Evolutionary conservation across 2,329 filamentous ascomycete species (phyloP).

Genomic region (Botrytis byssoidea): DNA sequence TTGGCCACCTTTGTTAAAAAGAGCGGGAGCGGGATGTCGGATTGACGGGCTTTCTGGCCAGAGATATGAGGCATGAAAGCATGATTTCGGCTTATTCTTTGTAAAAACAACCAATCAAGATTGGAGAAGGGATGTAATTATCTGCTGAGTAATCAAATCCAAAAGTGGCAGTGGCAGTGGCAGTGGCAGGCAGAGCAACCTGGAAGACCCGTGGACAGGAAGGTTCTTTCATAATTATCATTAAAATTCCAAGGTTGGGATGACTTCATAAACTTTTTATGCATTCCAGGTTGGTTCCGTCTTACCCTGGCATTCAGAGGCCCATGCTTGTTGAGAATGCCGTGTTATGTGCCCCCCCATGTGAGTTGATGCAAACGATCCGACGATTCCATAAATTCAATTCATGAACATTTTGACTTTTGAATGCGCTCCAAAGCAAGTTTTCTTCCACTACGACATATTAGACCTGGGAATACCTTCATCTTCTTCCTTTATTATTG

Average conservation of each 20-base stretch:
- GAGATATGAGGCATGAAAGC: not conserved
- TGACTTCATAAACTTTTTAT: slow-evolving; percentile 1
- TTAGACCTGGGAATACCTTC: slow-evolving; percentile 9
- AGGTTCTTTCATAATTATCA: not conserved
- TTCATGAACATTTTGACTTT: not conserved
- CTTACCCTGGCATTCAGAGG: not conserved
- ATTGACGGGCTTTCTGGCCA: not conserved
- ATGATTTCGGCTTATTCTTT: not conserved
- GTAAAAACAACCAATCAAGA: not conserved
- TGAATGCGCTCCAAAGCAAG: slow-evolving; percentile 11
- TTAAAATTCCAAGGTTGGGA: not conserved
- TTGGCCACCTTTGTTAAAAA: not conserved
- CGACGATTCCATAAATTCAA: slow-evolving; percentile 14
- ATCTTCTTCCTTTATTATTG: not conserved
- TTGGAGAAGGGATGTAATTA: not conserved
- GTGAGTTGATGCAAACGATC: slow-evolving; percentile 20
- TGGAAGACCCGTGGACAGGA: not conserved
- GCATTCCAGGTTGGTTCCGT: not conserved
- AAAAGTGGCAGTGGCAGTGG: not conserved
- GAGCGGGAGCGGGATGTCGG: not conserved
- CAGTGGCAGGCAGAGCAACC: not conserved
- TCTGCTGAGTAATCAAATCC: not conserved
- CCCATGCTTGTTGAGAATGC: not conserved
- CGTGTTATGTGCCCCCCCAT: not conserved
- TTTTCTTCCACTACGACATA: not conserved